A percentile compares a stretch with the other conserved stretches of the same genome.
Conservation (phyloP, 2,329 filamentous ascomycete genomes). For the Aspergillus ochraceus region DNA sequence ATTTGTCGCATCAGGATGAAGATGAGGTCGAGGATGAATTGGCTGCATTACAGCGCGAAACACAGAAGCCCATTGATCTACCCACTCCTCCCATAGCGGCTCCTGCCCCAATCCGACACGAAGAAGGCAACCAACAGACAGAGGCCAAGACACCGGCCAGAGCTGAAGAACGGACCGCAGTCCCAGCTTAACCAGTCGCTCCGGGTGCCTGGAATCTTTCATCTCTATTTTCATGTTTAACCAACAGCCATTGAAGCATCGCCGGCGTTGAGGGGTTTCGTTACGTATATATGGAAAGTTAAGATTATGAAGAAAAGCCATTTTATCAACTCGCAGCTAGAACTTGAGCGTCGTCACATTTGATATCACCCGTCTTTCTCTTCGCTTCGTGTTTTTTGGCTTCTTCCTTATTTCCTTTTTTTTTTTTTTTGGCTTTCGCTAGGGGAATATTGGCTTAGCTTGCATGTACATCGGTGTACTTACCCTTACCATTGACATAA, state of each 20-base stretch:
- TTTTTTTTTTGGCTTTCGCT: background rate
- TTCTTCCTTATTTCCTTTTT: background rate
- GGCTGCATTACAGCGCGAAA: conserved; percentile 71
- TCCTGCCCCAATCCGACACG: conserved; percentile 26
- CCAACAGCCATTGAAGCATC: conserved; percentile 19
- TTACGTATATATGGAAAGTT: background rate
- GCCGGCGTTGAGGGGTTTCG: conserved; percentile 24
- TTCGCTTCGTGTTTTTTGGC: background rate
- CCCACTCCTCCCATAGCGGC: conserved; percentile 41
- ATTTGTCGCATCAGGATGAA: conserved; percentile 91
- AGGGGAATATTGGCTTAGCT: background rate
- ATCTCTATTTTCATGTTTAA: background rate
- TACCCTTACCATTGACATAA: background rate
- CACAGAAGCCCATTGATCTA: conserved; percentile 39
- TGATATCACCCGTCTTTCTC: background rate
- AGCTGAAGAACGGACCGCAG: conserved; percentile 19
- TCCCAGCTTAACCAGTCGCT: conserved; percentile 6
- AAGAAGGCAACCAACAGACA: conserved; percentile 27
- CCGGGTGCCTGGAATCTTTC: too few species aligned
- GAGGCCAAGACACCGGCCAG: conserved; percentile 31
- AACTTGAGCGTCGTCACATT: background rate
- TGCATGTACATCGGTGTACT: background rate
- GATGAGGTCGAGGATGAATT: conserved; percentile 97
- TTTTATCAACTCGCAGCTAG: background rate
- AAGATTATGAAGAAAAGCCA: background rate